These are phyloP conservation scores for Puccinellia tenuiflora DNA, from an alignment of 176 grass and related monocot species.

Conservation along the genomic window DNA sequence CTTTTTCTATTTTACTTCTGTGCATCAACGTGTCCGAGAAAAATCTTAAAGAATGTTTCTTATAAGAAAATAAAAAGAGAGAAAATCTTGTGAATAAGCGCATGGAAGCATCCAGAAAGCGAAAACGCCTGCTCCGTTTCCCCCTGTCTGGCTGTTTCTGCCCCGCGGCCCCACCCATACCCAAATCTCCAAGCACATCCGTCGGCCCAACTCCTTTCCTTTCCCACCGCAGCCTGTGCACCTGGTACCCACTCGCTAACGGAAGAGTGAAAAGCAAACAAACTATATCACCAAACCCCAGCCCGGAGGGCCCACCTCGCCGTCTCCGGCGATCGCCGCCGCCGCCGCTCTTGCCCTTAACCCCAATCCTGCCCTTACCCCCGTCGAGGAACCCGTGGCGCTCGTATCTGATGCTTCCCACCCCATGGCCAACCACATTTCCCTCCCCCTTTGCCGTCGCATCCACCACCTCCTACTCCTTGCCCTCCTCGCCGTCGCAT, in stretches of 20 bases:
- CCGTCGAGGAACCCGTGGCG: background rate
- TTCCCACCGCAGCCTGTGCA: background rate
- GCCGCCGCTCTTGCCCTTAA: background rate
- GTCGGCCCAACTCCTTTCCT: background rate
- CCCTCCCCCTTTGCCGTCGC: constrained; percentile 7
- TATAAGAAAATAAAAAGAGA: no score
- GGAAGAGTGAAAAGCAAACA: constrained; percentile 40
- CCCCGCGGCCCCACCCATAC: background rate
- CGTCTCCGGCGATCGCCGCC: constrained; percentile 39
- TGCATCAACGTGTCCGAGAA: no score
- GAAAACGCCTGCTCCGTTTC: background rate
- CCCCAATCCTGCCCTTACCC: background rate
- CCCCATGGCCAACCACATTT: constrained; percentile 50
- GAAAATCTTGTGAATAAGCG: no score
- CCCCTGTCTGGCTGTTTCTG: background rate
- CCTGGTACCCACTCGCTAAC: constrained; percentile 12
- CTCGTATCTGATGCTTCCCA: constrained; percentile 59
- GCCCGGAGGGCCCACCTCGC: constrained; percentile 21
- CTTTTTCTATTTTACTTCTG: no score
- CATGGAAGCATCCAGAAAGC: no score
- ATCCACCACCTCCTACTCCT: constrained; percentile 16
- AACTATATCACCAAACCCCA: constrained; percentile 33
- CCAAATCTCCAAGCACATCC: constrained; percentile 28
- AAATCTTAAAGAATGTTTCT: no score
- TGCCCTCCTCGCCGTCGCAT: constrained; percentile 20